Conservation (phyloP, 2,329 filamentous ascomycete species). For the Colletotrichum phormii region DNA sequence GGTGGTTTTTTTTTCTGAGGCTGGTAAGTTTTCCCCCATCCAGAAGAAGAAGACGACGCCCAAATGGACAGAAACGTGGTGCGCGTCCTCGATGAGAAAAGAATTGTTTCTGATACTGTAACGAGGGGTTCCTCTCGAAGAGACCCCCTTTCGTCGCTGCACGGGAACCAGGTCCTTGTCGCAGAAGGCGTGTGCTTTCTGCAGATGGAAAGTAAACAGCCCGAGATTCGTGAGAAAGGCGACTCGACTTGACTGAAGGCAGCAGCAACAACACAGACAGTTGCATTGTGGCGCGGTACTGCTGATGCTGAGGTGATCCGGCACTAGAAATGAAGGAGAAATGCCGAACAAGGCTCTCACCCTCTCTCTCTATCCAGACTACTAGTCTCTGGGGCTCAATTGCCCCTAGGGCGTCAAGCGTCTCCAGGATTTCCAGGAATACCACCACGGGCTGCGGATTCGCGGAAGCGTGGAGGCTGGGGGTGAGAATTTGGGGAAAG, state of each 20-base stretch:
- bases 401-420: not conserved
- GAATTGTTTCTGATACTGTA: constrained; percentile 1
- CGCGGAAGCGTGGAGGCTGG: not conserved
- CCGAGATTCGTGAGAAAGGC: not conserved
- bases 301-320: constrained; percentile 28
- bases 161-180: constrained; percentile 21
- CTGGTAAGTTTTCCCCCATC: not conserved
- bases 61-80: not conserved
- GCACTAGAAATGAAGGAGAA: constrained; percentile 11
- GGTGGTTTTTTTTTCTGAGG: not conserved
- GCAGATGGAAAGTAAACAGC: not conserved
- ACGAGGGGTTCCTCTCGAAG: constrained; percentile 10
- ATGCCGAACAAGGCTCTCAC: constrained; percentile 27
- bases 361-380: not conserved
- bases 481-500: not conserved
- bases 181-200: constrained; percentile 23
- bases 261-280: constrained; percentile 27
- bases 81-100: not conserved
- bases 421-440: not conserved
- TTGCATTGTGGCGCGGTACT: constrained; percentile 26
- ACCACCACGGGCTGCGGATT: not conserved
- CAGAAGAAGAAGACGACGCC: not conserved
- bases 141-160: not conserved
- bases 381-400: constrained; percentile 11
- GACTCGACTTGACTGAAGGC: not conserved